phyloP scores from a whole-genome alignment of 1,139 yeast genomes.

The Magnusiomyces magnusii region DNA sequence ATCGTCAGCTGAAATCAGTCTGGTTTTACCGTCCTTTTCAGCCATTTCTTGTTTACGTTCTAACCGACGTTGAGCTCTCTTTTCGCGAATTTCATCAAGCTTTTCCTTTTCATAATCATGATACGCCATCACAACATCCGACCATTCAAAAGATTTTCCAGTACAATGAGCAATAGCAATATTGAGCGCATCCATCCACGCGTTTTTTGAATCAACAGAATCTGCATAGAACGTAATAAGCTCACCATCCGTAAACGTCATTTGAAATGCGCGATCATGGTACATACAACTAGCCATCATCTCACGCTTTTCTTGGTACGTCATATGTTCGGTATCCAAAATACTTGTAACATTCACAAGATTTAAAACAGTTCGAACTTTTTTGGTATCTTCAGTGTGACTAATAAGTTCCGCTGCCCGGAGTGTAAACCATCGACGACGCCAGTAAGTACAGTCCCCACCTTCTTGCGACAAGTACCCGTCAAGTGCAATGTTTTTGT shows the following conservation, averaged over 20 bases:
- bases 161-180: slow-evolving; percentile 25
- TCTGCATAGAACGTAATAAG: slow-evolving; percentile 60
- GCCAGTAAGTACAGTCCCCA: slow-evolving; percentile 65
- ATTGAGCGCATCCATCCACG: slow-evolving; percentile 43
- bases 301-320: slow-evolving; percentile 14
- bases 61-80: not conserved
- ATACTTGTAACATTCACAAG: slow-evolving; percentile 27
- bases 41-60: not conserved
- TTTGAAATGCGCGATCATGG: slow-evolving; percentile 41
- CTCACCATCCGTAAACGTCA: slow-evolving; percentile 57
- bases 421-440: slow-evolving; percentile 57
- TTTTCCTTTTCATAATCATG: slow-evolving; percentile 12
- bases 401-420: slow-evolving; percentile 53
- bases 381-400: slow-evolving; percentile 55
- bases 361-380: slow-evolving; percentile 59
- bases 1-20: not conserved
- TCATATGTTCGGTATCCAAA: slow-evolving; percentile 11
- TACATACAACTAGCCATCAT: slow-evolving; percentile 30
- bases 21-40: not conserved
- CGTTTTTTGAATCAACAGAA: slow-evolving; percentile 41
- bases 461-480: slow-evolving; percentile 74
- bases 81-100: slow-evolving; percentile 7
- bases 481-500: slow-evolving; percentile 20
- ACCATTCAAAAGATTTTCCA: slow-evolving; percentile 29
- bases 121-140: slow-evolving; percentile 27